Conservation (phyloP, 2,329 filamentous ascomycete species). For the Magnaporthiopsis rhizophila region DNA sequence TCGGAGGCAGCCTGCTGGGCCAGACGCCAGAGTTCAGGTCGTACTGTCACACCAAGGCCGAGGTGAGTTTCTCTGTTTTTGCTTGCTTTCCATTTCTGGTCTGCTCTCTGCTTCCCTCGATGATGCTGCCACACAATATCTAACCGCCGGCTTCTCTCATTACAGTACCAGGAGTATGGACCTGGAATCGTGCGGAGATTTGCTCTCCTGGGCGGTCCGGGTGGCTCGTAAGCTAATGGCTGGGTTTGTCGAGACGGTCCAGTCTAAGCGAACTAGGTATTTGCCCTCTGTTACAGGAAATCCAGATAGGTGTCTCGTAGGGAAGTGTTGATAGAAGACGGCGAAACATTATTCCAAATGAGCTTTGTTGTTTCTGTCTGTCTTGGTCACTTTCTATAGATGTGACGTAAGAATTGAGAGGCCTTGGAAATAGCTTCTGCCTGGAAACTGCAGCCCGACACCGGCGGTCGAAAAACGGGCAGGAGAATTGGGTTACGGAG, state of each 20-base stretch:
- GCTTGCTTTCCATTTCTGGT: background rate
- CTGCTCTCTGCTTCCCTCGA: too few species aligned
- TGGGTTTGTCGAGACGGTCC: background rate
- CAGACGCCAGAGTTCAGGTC: slow-evolving; percentile 98
- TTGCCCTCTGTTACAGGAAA: background rate
- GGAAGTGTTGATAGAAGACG: background rate
- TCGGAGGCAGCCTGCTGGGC: slow-evolving; percentile 89
- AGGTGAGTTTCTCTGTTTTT: slow-evolving; percentile 35
- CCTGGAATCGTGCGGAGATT: slow-evolving; percentile 94
- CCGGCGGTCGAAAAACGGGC: background rate
- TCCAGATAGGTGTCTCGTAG: background rate
- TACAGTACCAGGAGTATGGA: slow-evolving; percentile 87
- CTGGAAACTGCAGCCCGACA: background rate
- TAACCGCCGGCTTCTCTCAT: slow-evolving; percentile 9
- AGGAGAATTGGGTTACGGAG: background rate
- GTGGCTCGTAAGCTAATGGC: slow-evolving; percentile 51
- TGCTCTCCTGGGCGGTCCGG: slow-evolving; percentile 85
- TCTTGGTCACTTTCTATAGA: background rate
- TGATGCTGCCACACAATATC: too few species aligned
- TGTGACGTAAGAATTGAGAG: background rate
- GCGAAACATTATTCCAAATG: background rate
- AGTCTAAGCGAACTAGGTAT: background rate
- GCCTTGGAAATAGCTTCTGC: background rate
- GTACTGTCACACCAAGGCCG: slow-evolving; percentile 92
- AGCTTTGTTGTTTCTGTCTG: background rate